Evolutionary conservation across 2,329 filamentous ascomycete species (phyloP), one percentile per base, ranked within the genome.

Genomic region (Fusarium redolens): DNA sequence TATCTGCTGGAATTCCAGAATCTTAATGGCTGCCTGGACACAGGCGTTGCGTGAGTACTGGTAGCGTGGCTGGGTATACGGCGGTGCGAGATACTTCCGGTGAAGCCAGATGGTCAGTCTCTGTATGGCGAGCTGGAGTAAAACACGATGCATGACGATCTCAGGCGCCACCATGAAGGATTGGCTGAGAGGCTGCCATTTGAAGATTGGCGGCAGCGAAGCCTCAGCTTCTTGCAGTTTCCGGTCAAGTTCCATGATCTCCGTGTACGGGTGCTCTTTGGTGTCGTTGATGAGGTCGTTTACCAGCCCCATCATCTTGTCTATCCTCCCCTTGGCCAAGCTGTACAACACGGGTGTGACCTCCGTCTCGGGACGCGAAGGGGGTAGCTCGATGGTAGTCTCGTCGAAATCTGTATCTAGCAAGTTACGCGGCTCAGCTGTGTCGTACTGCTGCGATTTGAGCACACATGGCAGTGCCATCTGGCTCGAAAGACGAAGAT

Each of bases 401-500:
- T 54, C 40, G 6, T 73, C 52, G 25, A 72, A 73, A 37, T 73
- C 71, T 15, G 55, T 37, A 31, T 73, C 69, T 4, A 56, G 30
- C 13, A 72, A 22, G 18, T 73, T 73, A 11, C 33, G 40, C 9
- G 69, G 65, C 31, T 61, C 18, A 35, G 44, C 44, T 18, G 69
- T 70, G 7, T 72, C 69, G 14, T 56, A 56, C 18, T 72, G 65
- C 10, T 44, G 55, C 38, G 40, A 50, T 40, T 28, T 47, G 45
- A 59, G 62, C 25, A 47, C 25, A 31, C 65, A 60, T 20, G 66
- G 71, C 22, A 93, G 81, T 4, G 90, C 91, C 52, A 91, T 85
- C 76, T 92, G 89, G 75, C 91, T 91, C 8, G 89, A 87, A 25
- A 90, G 88, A 13, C 91, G 79, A 10, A 91, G 79, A 76, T 92